Conservation (phyloP, 1,139 yeast species). For the Oligophagozyma castellii region DNA sequence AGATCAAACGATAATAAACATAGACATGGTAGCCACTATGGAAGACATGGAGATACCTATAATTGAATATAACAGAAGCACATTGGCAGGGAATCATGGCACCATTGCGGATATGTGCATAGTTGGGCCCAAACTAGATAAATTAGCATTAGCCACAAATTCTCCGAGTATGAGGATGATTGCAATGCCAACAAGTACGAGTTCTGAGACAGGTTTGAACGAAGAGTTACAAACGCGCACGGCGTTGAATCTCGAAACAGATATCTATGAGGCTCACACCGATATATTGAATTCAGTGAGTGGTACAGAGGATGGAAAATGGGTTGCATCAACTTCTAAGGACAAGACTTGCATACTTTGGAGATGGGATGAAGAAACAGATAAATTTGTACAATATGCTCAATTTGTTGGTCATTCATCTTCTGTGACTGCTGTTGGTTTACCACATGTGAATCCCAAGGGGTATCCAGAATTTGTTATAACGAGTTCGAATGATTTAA, state of each 20-base stretch:
- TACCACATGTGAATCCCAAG: constrained; percentile 45
- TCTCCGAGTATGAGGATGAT: constrained; percentile 80
- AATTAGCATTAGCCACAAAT: constrained; percentile 79
- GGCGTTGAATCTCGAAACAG: constrained; percentile 42
- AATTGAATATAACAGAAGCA: too few relatives aligned
- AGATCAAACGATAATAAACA: constrained; percentile 66
- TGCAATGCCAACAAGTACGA: constrained; percentile 27
- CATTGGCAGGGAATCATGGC: constrained; percentile 89
- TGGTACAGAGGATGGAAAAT: constrained; percentile 60
- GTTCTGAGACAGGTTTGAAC: constrained; percentile 2
- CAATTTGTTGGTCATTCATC: constrained; percentile 77
- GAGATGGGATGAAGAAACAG: constrained; percentile 37
- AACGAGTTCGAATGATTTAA: constrained; percentile 81
- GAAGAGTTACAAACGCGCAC: constrained; percentile 3
- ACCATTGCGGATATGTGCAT: constrained; percentile 80
- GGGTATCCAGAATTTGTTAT: constrained; percentile 55
- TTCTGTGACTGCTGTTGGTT: constrained; percentile 67
- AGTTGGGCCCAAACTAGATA: constrained; percentile 46
- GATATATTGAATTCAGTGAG: constrained; percentile 78
- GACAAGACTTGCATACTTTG: constrained; percentile 78
- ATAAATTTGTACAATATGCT: constrained; percentile 40
- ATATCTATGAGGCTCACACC: constrained; percentile 62
- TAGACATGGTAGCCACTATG: constrained; percentile 28
- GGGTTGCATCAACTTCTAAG: constrained; percentile 92
- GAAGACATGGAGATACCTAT: constrained; percentile 26